These are phyloP conservation scores for Fraxinus albicans DNA, from an alignment of 305 asterid genomes.

Conservation along the genomic window DNA sequence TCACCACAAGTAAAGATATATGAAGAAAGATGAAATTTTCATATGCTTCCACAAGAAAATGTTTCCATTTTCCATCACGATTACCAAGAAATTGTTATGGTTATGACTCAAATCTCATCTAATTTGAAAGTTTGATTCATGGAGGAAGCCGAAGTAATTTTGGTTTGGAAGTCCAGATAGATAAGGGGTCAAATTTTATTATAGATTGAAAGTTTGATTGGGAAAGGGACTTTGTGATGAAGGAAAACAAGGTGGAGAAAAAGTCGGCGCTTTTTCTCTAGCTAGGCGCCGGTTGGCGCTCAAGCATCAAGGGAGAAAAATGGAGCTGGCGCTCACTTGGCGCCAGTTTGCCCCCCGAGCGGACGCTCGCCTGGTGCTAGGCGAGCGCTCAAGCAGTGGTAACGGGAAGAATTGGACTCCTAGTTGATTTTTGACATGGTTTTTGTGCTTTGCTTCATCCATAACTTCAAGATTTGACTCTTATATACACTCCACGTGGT, in stretches of 20 bases:
- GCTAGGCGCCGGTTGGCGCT: neutral
- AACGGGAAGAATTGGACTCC: neutral
- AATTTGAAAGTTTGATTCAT: neutral
- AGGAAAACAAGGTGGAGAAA: neutral
- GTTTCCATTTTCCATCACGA: neutral
- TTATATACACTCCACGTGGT: too few relatives aligned
- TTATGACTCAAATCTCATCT: neutral
- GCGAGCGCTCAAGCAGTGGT: neutral
- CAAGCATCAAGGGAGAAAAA: neutral
- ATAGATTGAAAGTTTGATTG: neutral
- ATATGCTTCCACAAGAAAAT: neutral
- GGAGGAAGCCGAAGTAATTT: neutral
- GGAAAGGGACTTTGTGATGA: neutral
- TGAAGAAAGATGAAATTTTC: neutral
- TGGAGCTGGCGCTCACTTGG: neutral
- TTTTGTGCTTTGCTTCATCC: too few relatives aligned
- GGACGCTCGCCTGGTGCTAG: neutral
- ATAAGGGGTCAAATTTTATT: too few relatives aligned
- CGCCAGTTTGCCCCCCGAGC: neutral
- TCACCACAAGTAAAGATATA: constrained; percentile 6
- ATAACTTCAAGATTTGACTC: too few relatives aligned
- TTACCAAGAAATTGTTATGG: neutral
- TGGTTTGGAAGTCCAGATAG: neutral
- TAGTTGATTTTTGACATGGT: neutral
- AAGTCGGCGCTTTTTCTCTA: neutral